Percentiles rank a stretch among this genome's conserved stretches.
Evolutionary conservation across 169 alveolate genomes (phyloP).

Genomic region (Eimeria mitis): DNA sequence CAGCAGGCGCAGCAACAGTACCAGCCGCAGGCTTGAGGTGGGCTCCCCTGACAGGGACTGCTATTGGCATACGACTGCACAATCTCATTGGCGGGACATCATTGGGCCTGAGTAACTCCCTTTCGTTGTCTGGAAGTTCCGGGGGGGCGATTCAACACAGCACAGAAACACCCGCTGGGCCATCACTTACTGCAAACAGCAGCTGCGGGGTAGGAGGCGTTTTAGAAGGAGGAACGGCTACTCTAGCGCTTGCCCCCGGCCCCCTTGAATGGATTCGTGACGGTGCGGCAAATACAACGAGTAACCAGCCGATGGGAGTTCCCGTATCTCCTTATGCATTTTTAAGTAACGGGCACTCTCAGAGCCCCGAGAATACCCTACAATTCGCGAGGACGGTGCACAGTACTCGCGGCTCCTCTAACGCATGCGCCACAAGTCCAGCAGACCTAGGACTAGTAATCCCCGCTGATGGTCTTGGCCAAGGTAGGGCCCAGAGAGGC

Average conservation of each 20-base stretch:
- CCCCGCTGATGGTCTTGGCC: constrained; percentile 49
- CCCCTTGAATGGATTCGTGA: constrained; percentile 40
- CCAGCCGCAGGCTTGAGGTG: constrained; percentile 28
- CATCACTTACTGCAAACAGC: not conserved
- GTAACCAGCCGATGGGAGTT: not conserved
- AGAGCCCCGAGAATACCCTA: not conserved
- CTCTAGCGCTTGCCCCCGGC: constrained; percentile 3
- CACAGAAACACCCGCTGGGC: not conserved
- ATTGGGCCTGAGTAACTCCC: constrained; percentile 22
- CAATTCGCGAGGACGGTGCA: not conserved
- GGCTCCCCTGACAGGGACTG: constrained; percentile 12
- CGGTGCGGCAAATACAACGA: not conserved
- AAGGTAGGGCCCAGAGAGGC: constrained; percentile 33
- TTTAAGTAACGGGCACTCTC: constrained; percentile 6
- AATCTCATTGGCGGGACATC: constrained; percentile 21
- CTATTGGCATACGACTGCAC: constrained; percentile 27
- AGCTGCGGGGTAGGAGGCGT: constrained; percentile 28
- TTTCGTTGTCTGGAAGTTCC: constrained; percentile 47
- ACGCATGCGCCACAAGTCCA: constrained; percentile 45
- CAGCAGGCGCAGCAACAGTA: not conserved
- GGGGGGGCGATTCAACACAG: not conserved
- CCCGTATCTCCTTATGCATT: constrained; percentile 9
- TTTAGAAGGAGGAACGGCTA: constrained; percentile 16
- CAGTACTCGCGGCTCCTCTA: not conserved
- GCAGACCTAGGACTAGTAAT: constrained; percentile 48